Evolutionary conservation across 2,329 filamentous ascomycete species (phyloP), one percentile per base, ranked within the genome.

Genomic region (Gremmenia infestans): DNA sequence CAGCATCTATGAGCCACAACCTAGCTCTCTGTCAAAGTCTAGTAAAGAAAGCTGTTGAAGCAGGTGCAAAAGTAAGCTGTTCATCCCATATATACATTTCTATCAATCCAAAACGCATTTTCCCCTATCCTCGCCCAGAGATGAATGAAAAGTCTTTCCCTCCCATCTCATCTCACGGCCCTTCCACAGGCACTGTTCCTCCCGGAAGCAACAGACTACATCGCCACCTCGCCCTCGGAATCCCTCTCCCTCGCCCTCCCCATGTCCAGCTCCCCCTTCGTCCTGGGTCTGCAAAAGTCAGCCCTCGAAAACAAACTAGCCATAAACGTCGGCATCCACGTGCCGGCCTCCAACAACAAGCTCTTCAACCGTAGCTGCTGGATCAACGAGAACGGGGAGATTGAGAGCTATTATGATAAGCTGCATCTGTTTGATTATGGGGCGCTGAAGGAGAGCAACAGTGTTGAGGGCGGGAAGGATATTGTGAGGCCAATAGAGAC

Each of bases 311-410:
- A 87, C 66, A 72, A 72, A 0, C 72, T 97, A 5, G 82, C 86
- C 25, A 87, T 97, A 57, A 90, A 91, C 69, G 91, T 96, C 35
- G 93, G 93, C 3, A 85, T 97, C 60, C 93, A 97, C 73, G 89
- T 93, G 60, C 85, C 87, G 1, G 74, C 74, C 55, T 54, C 71
- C 15, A 70, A 74, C 42, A 72, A 71, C 17, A 74, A 76, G 40
- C 78, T 88, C 40, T 81, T 80, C 58, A 89, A 89, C 66, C 83
- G 81, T 0, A 73, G 85, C 28, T 75, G 88, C 47, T 89, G 85
- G 83, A 88, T 89, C 60, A 73, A 84, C 63, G 77, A 79, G 43
- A 65, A 74, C 0, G 86, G 86, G 0, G 67, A 76, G 4, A 83
- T 89, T 28, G 72, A 73, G 1, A 78, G 85, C 2, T 63, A 59